Conservation (phyloP, 495 filamentous ascomycete species). For the Aspergillus homomorphus region DNA sequence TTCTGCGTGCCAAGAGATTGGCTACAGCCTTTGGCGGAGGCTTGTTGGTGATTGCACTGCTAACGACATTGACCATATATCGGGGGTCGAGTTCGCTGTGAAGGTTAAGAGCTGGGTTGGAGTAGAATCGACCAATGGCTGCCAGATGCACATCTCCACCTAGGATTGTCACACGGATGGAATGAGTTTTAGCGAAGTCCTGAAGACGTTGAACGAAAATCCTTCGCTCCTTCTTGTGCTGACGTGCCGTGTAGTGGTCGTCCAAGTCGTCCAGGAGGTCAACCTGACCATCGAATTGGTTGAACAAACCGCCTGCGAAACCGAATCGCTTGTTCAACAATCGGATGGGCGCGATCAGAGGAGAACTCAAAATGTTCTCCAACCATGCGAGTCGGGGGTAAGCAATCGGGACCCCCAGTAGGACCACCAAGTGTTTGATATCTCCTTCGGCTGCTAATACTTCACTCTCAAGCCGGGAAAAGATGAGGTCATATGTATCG, state of each 20-base stretch:
- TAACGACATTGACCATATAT: slow-evolving; percentile 74
- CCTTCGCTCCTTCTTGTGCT: slow-evolving; percentile 86
- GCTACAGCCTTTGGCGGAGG: slow-evolving; percentile 87
- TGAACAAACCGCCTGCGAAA: slow-evolving; percentile 80
- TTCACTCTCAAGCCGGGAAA: slow-evolving; percentile 63
- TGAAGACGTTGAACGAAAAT: slow-evolving; percentile 72
- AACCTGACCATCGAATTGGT: slow-evolving; percentile 85
- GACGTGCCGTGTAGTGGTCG: slow-evolving; percentile 89
- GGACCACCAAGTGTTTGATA: slow-evolving; percentile 78
- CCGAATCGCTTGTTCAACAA: slow-evolving; percentile 91
- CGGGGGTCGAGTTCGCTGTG: slow-evolving; percentile 61
- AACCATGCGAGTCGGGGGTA: slow-evolving; percentile 94
- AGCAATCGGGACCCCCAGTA: slow-evolving; percentile 90
- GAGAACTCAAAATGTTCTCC: slow-evolving; percentile 82
- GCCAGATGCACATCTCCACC: slow-evolving; percentile 77
- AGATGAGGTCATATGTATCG: slow-evolving; percentile 84
- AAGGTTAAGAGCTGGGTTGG: slow-evolving; percentile 59
- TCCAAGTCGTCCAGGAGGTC: slow-evolving; percentile 92
- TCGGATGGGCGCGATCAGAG: slow-evolving; percentile 78
- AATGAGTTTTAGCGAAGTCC: slow-evolving; percentile 63
- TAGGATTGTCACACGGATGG: slow-evolving; percentile 79
- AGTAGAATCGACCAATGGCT: slow-evolving; percentile 73
- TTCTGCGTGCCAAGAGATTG: slow-evolving; percentile 76
- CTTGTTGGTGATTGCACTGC: slow-evolving; percentile 86
- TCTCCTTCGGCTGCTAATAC: slow-evolving; percentile 56